Evolutionary conservation across 345 rosid species (phyloP).

Genomic region (Draba incana): DNA sequence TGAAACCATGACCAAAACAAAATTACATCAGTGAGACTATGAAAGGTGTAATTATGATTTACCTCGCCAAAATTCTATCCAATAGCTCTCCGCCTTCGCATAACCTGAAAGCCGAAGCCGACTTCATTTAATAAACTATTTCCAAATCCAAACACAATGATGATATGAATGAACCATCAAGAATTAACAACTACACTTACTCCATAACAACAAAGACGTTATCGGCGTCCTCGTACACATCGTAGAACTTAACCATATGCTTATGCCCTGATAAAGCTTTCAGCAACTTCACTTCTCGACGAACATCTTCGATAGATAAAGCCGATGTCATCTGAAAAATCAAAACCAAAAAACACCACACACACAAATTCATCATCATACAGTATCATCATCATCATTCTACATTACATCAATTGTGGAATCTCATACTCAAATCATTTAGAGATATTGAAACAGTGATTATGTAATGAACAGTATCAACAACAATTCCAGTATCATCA

Average conservation of each 20-base stretch:
- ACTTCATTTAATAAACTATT: slow-evolving; percentile 11
- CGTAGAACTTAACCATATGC: slow-evolving; percentile 78
- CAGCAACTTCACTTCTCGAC: slow-evolving; percentile 88
- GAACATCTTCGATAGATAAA: slow-evolving; percentile 87
- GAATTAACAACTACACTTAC: slow-evolving; percentile 50
- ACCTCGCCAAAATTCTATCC: slow-evolving; percentile 93
- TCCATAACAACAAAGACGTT: slow-evolving; percentile 90
- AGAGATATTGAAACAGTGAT: not conserved
- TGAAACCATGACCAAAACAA: not conserved
- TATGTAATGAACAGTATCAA: not conserved
- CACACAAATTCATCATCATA: not conserved
- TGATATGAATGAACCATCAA: not conserved
- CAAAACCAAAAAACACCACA: not conserved
- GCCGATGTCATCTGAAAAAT: slow-evolving; percentile 84
- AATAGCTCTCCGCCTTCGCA: slow-evolving; percentile 97
- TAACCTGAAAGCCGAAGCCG: slow-evolving; percentile 53
- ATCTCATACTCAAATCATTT: not conserved
- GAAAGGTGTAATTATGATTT: slow-evolving; percentile 16
- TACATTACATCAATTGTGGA: not conserved
- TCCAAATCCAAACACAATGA: not conserved
- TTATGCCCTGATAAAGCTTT: slow-evolving; percentile 80
- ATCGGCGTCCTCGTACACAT: slow-evolving; percentile 78
- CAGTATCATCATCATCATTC: not conserved
- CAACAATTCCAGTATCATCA: too few species aligned
- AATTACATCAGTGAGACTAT: slow-evolving; percentile 5